Base-by-base conservation (phyloP, 2,329 filamentous ascomycete genomes). In the Botrytis fabae region DNA sequence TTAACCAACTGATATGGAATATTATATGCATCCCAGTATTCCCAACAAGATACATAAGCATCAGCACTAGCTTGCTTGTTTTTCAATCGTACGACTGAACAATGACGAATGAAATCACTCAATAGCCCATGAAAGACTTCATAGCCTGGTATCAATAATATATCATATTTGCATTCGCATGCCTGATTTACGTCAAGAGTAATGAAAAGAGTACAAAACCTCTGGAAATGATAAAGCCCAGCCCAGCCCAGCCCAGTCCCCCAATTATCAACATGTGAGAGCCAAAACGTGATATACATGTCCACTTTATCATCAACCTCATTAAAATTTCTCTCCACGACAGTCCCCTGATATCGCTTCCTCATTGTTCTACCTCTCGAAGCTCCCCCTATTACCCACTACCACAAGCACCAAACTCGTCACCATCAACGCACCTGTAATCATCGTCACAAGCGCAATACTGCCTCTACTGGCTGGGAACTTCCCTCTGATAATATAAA, bases 391-490 rank as follows among this genome's bases (percentile, higher is more conserved):
- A n/a, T 48, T 51, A 20, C 44, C 86, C 25, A 88, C 85, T 63
- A 91, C 80, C 2, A 91, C 87, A 6, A 91, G 86, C 22, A 89
- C 83, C 74, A 92, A 80, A 65, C 86, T 89, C 42, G 86, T 84
- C 54, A 90, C 80, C 85, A 91, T 91, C 74, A 92, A 84, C 5
- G 86, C 85, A 79, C 90, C 84, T 5, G 92, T 89, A 62, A 94
- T 86, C 28, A 88, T 82, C 14, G 90, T 88, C 46, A 95, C 88
- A 54, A 94, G 77, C 64, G 93, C 84, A 62, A 96, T 89, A 35
- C 92, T 93, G 6, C 92, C 92, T 76, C 93, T 86, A 77, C 91
- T 92, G 12, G 93, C 92, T 0, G 93, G 92, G 78, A 95, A 95
- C 81, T 94, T 94, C 78, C 93, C 92, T 75, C 88, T 84, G 74